phyloP scores from a whole-genome alignment of 768 basidiomycete species.

The Rhizopogon vesiculosus region DNA sequence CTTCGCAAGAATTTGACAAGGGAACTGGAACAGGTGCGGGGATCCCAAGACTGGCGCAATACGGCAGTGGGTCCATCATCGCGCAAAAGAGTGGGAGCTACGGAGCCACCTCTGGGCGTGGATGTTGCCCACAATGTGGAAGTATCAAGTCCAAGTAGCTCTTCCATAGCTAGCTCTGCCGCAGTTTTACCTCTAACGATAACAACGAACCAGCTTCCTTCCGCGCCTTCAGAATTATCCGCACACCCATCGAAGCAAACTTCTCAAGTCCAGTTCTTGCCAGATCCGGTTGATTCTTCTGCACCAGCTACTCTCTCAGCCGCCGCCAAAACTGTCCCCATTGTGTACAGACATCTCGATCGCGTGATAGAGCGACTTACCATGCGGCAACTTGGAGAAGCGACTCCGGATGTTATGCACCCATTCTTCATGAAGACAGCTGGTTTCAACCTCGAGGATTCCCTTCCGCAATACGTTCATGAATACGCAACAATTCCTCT shows the following conservation, averaged over 20 bases:
- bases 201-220: no score
- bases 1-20: conserved; percentile 70
- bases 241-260: background rate
- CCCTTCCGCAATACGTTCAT: conserved; percentile 81
- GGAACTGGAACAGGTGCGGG: conserved; percentile 73
- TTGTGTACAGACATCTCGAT: conserved; percentile 52
- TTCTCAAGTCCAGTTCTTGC: background rate
- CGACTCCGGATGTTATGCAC: conserved; percentile 86
- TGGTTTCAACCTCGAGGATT: conserved; percentile 79
- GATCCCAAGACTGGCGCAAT: conserved; percentile 50
- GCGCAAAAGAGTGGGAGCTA: conserved; percentile 35
- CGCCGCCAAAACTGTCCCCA: conserved; percentile 12
- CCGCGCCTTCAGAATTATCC: background rate
- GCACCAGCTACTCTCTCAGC: background rate
- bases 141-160: background rate
- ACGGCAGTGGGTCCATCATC: conserved; percentile 25
- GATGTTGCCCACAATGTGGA: background rate
- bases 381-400: conserved; percentile 83
- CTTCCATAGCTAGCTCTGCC: background rate
- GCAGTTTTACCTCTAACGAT: background rate
- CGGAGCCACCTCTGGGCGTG: background rate
- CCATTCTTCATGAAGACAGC: conserved; percentile 84
- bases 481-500: conserved; percentile 82
- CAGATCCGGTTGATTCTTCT: background rate
- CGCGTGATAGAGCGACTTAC: conserved; percentile 75